Evolutionary conservation across 441 rosid genomes (phyloP), one percentile per base, ranked within the genome.

Genomic region (Corymbia calophylla): DNA sequence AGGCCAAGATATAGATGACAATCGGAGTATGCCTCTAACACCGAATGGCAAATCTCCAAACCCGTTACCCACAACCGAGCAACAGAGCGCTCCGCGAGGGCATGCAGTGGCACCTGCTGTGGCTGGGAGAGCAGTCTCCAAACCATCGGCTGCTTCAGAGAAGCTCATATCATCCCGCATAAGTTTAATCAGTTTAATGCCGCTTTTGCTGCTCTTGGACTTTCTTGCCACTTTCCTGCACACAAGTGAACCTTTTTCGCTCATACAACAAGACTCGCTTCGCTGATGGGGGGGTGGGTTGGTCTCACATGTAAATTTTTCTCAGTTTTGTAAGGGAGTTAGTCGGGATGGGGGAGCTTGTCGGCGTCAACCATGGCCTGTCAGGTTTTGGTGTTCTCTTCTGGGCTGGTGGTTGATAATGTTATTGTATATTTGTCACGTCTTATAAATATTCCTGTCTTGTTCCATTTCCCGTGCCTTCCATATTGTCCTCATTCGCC

Each of bases 71-170:
- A 93, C 98, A 53, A 96, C 94, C 15, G 96, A 95, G 92, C 96
- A 95, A 82, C 97, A 94, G 90, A 93, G 92, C 80, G 86, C 90
- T 53, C 91, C 91, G 3, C 92, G 94, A 44, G 93, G 94, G 86
- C 94, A 89, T 80, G 99, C 97, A 8, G 95, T 95, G 86, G 92
- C 98, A 58, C 98, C 99, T 62, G 98, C 96, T 21, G 91, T 95
- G 56, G 98, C 98, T 14, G 97, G 97, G 90, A 94, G 94, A 91
- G 93, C 98, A 80, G 95, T 95, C 48, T 94, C 95, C 73, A 94
- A 91, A 90, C 93, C 97, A 31, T 94, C 97, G 87, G 91, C 93
- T 60, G 91, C 96, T 53, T 31, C 95, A 14, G 49, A 51, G 88
- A 87, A 32, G 39, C 92, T 87, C n/a, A 9, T 87, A 12, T 86